Evolutionary conservation across 352 stramenopile genomes (phyloP).

Genomic region (Pilasporangium apinafurcum): DNA sequence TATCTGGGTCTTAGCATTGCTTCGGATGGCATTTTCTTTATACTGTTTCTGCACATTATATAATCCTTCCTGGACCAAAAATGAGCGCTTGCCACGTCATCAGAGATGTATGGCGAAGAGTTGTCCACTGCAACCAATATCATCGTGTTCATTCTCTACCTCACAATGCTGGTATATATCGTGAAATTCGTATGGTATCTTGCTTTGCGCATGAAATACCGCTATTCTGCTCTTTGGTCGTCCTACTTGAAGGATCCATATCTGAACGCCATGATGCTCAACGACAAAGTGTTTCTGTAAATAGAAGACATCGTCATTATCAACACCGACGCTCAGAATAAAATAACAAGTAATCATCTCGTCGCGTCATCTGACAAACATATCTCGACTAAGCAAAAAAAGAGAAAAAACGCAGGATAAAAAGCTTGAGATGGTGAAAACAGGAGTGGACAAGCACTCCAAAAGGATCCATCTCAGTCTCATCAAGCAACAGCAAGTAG

Average conservation of each 20-base stretch:
- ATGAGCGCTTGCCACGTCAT: slow-evolving; percentile 29
- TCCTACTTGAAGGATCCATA: slow-evolving; percentile 28
- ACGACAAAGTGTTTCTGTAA: slow-evolving; percentile 13
- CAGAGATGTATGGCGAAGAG: slow-evolving; percentile 20
- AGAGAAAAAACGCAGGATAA: too few relatives aligned
- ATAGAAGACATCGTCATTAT: slow-evolving; percentile 11
- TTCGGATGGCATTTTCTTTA: slow-evolving; percentile 7
- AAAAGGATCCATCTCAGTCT: too few relatives aligned
- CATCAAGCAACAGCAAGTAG: too few relatives aligned
- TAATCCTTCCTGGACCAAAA: slow-evolving; percentile 24
- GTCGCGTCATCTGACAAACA: too few relatives aligned
- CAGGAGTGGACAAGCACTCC: too few relatives aligned
- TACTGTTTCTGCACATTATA: slow-evolving; percentile 12
- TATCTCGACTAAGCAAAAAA: too few relatives aligned
- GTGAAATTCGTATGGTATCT: slow-evolving; percentile 34
- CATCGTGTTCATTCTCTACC: slow-evolving; percentile 23
- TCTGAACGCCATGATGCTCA: slow-evolving; percentile 14
- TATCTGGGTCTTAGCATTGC: slow-evolving; percentile 18
- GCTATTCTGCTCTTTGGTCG: slow-evolving; percentile 16
- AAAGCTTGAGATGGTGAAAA: too few relatives aligned
- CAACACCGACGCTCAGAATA: too few relatives aligned
- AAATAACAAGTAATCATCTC: too few relatives aligned
- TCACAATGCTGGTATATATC: slow-evolving; percentile 18
- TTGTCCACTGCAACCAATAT: slow-evolving; percentile 21
- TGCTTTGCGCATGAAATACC: slow-evolving; percentile 21